Evolutionary conservation across 83 land plant species (phyloP), one percentile per base, ranked within the genome.

Genomic region (Diphasiastrum complanatum): DNA sequence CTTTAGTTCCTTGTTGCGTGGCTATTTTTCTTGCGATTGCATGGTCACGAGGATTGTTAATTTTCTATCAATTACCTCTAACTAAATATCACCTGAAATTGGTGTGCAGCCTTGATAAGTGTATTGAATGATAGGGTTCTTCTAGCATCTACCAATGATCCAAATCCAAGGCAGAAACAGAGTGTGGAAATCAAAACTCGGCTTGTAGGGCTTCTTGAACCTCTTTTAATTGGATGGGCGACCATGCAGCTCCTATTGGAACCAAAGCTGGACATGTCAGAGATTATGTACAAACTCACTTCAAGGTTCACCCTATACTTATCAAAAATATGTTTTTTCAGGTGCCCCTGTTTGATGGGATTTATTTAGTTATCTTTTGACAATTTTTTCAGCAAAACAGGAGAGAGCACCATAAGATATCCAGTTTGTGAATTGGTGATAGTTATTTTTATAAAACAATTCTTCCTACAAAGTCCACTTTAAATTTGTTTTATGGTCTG

Each of bases 121-220:
- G 80, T 86, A 20, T 60, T 95, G 65, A 95, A 95, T 80, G 99
- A 95, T 70, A 77, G 96, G 6, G 33, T 95, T 47, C 52, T 95
- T 52, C 70, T 95, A 65, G 96, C 81, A 29, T 81, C 81, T 58
- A 68, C 88, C 52, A 95, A 83, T 33, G 97, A 95, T 23, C 78
- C 89, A 78, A 95, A 75, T 69, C 89, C 91, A 36, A 84, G 81
- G 54, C 96, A 89, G 46, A 95, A 86, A 75, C 93, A 95, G 65
- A 79, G 70, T 24, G 74, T 86, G 62, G 97, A 86, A 64, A 82
- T 95, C 26, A 81, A 80, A 68, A 89, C 89, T 49, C 89, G 92
- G 47, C 89, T 89, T 41, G 79, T 89, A 57, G 99, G 99, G 55
- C 85, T 95, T 53, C 86, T 89, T 60, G 92, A 95, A 74, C 96